Conservation (phyloP, 2,329 filamentous ascomycete species). For the Exserohilum rostratum region DNA sequence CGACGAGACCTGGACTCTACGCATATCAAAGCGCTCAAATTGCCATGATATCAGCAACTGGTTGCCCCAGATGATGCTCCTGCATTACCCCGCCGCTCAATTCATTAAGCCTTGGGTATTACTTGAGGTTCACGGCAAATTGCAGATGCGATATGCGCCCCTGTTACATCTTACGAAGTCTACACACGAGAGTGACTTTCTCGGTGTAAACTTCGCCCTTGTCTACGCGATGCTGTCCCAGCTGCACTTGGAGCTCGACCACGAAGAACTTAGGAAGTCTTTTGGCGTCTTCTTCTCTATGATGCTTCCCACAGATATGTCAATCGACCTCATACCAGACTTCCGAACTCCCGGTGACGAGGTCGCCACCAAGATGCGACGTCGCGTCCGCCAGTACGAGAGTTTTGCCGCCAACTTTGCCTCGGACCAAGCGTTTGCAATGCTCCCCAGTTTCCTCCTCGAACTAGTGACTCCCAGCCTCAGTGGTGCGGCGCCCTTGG, state of each 20-base stretch:
- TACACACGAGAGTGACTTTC: constrained; percentile 12
- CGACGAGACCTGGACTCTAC: constrained; percentile 1
- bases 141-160: no score
- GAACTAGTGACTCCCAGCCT: no score
- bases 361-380: no score
- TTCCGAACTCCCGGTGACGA: no score
- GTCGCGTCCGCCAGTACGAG: no score
- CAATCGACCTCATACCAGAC: no score
- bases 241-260: not conserved
- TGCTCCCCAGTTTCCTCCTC: no score
- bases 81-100: constrained; percentile 20
- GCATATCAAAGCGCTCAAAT: not conserved
- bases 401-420: no score
- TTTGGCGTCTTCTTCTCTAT: not conserved
- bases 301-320: not conserved
- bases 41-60: constrained; percentile 19
- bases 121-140: constrained; percentile 16
- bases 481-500: no score
- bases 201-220: constrained; percentile 24
- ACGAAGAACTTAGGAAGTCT: not conserved
- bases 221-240: constrained; percentile 18
- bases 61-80: constrained; percentile 29
- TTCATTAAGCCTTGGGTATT: constrained; percentile 18
- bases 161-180: not conserved
- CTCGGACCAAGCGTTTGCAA: no score